Evolutionary conservation across 768 basidiomycete species (phyloP), one percentile per base, ranked within the genome.

Genomic region (Amanita brunnescens): DNA sequence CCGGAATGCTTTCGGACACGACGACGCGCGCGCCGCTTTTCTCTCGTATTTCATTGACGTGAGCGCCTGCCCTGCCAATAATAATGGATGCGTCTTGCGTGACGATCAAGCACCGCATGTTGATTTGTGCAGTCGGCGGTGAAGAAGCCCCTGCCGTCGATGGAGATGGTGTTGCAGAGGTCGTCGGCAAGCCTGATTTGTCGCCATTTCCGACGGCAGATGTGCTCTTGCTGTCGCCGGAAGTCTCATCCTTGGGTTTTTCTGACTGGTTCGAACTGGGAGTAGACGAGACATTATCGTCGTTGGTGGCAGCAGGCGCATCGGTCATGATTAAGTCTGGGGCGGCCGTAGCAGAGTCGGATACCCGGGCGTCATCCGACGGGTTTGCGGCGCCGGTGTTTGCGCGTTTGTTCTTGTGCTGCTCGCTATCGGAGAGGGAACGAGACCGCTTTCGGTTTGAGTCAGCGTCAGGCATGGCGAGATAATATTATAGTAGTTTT

Each of bases 11-110:
- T 72, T 99, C 96, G 16, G 93, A 98, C 42, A 99, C 92, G 75
- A 93, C 90, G 59, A 98, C 92, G 44, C 92, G 79, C 12, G 95
- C 94, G 39, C 91, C 92, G 57, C 91, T 93, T 75, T 95, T 96
- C 68, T 98, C 96, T 55, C 96, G 78, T 56, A 99, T 98, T 69
- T 99, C 96, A 61, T 96, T 97, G 59, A 99, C 94, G 70, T 98
- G 96, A 39, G 87, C 80, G 57, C 95, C 95, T 45, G 76, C 88
- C 69, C 92, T 91, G 33, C 96, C 96, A 58, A 99, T 99, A 73
- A 98, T 98, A 70, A 99, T 95, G 49, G 91, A 94, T 10, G 96
- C 96, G 69, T 99, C 96, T 70, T 97, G 94, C 8, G 96, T 98
- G 59, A 99, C 96, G 64, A 99, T 99, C 61, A 99, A 75, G 66